Evolutionary conservation across 768 basidiomycete genomes (phyloP).

Genomic region (Candolleomyces aberdarensis): DNA sequence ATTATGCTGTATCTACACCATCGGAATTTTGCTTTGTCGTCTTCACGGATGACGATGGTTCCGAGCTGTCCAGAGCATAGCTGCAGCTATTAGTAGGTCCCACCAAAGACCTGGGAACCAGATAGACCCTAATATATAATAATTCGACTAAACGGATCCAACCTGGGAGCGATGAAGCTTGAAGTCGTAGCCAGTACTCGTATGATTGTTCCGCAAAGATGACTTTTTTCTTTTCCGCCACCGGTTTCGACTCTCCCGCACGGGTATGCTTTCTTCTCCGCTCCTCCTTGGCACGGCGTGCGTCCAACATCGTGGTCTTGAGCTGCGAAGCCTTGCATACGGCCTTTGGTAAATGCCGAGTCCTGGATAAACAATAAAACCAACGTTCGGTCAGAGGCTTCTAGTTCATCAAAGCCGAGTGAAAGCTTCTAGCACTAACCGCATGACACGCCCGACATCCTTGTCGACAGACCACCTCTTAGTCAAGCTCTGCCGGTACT

Average conservation of each 20-base stretch:
- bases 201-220: slow-evolving; percentile 78
- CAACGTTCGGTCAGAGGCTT: background rate
- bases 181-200: too few species aligned
- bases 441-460: slow-evolving; percentile 75
- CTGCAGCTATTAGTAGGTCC: too few species aligned
- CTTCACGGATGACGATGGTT: background rate
- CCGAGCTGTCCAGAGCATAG: too few species aligned
- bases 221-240: slow-evolving; percentile 85
- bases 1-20: too few species aligned
- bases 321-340: slow-evolving; percentile 84
- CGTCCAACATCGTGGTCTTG: slow-evolving; percentile 92
- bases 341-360: slow-evolving; percentile 85
- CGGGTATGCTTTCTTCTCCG: slow-evolving; percentile 87
- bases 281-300: slow-evolving; percentile 88
- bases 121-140: background rate
- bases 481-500: slow-evolving; percentile 86
- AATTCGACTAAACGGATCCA: background rate
- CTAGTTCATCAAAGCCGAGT: slow-evolving; percentile 1
- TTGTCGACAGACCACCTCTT: slow-evolving; percentile 86
- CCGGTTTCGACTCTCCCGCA: slow-evolving; percentile 82
- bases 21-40: background rate
- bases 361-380: slow-evolving; percentile 33
- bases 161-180: background rate
- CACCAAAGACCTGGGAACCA: background rate
- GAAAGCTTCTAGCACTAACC: slow-evolving; percentile 44